Percentiles rank a stretch among this genome's conserved stretches.
These are phyloP conservation scores for Aspergillus vadensis DNA, from an alignment of 2,329 filamentous ascomycete genomes.

Conservation along the genomic window DNA sequence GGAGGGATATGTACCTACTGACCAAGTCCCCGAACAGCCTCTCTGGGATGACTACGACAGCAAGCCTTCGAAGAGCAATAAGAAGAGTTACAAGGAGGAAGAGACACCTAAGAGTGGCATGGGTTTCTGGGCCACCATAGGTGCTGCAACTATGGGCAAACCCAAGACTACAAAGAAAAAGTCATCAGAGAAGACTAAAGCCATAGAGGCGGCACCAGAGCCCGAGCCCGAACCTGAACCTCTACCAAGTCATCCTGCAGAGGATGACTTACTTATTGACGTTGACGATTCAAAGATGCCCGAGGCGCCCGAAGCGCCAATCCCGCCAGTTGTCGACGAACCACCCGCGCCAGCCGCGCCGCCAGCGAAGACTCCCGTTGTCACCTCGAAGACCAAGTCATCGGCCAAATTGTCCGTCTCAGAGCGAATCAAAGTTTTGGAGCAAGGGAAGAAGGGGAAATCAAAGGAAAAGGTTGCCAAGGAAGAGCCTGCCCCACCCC, in stretches of 20 bases:
- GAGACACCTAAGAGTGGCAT: constrained; percentile 41
- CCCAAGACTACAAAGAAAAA: constrained; percentile 49
- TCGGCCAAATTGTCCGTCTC: constrained; percentile 50
- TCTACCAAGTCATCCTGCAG: constrained; percentile 4
- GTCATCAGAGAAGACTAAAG: constrained; percentile 49
- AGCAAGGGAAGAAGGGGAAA: constrained; percentile 44
- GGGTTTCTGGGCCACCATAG: constrained; percentile 50
- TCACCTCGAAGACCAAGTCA: constrained; percentile 43
- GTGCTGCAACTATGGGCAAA: constrained; percentile 40
- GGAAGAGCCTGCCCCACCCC: constrained; percentile 23
- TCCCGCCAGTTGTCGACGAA: constrained; percentile 43
- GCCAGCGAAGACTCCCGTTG: constrained; percentile 40
- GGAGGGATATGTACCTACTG: constrained; percentile 24
- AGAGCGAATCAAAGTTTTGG: constrained; percentile 56
- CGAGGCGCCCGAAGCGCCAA: constrained; percentile 38
- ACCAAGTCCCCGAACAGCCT: constrained; percentile 37
- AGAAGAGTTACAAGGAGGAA: constrained; percentile 39
- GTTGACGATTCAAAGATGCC: constrained; percentile 35
- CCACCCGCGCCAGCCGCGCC: constrained; percentile 41
- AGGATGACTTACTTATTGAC: constrained; percentile 38
- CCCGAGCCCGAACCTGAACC: constrained; percentile 21
- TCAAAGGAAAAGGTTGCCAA: constrained; percentile 37
- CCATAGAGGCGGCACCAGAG: constrained; percentile 37
- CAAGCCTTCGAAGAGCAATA: constrained; percentile 40
- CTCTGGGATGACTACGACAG: constrained; percentile 42